These are phyloP conservation scores for Eimeria acervulina DNA, from an alignment of 169 alveolate genomes.

Conservation along the genomic window DNA sequence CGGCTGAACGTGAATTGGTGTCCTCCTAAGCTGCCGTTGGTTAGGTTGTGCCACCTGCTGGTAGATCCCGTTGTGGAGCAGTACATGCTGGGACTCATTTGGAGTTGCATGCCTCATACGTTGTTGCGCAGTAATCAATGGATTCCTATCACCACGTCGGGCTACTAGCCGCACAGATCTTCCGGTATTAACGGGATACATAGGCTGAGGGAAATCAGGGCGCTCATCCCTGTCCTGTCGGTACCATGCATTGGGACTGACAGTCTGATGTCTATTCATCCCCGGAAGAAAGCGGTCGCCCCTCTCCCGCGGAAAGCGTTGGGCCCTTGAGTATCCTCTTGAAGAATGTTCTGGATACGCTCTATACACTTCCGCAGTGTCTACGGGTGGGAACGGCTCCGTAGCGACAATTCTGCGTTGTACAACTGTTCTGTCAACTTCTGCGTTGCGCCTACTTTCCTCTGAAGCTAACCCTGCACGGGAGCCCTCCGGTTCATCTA, in stretches of 20 bases:
- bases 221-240: constrained; percentile 56
- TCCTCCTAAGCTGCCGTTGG: neutral
- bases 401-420: constrained; percentile 58
- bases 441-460: neutral
- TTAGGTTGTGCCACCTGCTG: neutral
- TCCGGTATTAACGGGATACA: constrained; percentile 33
- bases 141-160: constrained; percentile 44
- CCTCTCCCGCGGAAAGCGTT: neutral
- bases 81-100: neutral
- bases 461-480: constrained; percentile 16
- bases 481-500: neutral
- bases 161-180: constrained; percentile 61
- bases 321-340: constrained; percentile 24
- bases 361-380: neutral
- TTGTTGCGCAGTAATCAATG: neutral
- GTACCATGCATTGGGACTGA: neutral
- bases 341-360: constrained; percentile 29
- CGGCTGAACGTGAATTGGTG: constrained; percentile 1
- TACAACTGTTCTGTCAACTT: constrained; percentile 30
- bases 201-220: constrained; percentile 30
- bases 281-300: constrained; percentile 21
- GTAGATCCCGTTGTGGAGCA: constrained; percentile 15
- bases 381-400: neutral
- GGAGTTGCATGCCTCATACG: constrained; percentile 7
- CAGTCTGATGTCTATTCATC: constrained; percentile 10